These are phyloP conservation scores for Rutstroemia sp. DNA, from an alignment of 2,329 filamentous ascomycete species.

Conservation along the genomic window DNA sequence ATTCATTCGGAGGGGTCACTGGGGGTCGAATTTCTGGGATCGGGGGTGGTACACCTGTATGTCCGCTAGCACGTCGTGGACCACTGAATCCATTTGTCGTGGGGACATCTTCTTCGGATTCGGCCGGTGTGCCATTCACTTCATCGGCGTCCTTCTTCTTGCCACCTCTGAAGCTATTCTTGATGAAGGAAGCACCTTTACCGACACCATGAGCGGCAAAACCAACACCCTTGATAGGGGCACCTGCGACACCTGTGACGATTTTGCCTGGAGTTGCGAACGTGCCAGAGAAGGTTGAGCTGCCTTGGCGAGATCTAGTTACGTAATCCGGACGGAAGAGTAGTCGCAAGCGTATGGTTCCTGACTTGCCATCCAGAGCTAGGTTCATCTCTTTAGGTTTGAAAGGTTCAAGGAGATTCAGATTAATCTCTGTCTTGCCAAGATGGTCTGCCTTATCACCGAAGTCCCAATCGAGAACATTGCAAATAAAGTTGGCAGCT, in stretches of 20 bases:
- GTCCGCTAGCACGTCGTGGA: constrained; percentile 16
- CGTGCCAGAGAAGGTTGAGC: constrained; percentile 85
- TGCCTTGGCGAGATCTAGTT: constrained; percentile 76
- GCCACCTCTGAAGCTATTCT: constrained; percentile 70
- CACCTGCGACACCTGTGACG: constrained; percentile 71
- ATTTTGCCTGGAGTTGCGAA: constrained; percentile 84
- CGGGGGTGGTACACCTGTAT: constrained; percentile 6
- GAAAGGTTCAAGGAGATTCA: constrained; percentile 80
- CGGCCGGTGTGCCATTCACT: constrained; percentile 12
- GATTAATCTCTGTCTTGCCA: constrained; percentile 68
- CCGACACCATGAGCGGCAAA: constrained; percentile 62
- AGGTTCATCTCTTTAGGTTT: constrained; percentile 67
- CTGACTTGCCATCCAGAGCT: constrained; percentile 81
- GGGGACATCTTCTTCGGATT: constrained; percentile 34
- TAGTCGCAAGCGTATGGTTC: constrained; percentile 71
- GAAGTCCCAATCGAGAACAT: constrained; percentile 94
- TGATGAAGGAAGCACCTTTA: constrained; percentile 85
- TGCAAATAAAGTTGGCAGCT: constrained; percentile 72
- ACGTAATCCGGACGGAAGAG: constrained; percentile 93
- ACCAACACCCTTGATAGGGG: constrained; percentile 87
- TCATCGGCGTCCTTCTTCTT: constrained; percentile 44
- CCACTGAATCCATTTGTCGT: constrained; percentile 28
- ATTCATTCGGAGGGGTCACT: constrained; percentile 24
- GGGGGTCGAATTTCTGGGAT: constrained; percentile 12
- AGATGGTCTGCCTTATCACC: constrained; percentile 88